Evolutionary conservation across 2,329 filamentous ascomycete species (phyloP).

Genomic region (Dactylellina sp.): DNA sequence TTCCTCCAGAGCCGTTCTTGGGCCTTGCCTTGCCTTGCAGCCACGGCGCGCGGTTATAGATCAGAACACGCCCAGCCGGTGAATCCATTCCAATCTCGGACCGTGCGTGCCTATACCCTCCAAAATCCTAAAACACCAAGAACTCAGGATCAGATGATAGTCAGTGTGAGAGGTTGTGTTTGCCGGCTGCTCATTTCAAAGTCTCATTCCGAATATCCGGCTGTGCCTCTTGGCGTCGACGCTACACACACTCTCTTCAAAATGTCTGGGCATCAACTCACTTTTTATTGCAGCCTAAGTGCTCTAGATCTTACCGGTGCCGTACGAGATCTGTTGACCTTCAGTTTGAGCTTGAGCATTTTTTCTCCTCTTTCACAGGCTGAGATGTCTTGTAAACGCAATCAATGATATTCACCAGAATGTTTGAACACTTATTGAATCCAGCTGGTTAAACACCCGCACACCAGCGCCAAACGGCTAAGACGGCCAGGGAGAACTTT

Average conservation of each 20-base stretch:
- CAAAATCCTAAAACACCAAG: background rate
- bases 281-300: background rate
- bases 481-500: no score
- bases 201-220: constrained; percentile 6
- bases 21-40: no score
- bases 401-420: no score
- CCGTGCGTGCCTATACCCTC: background rate
- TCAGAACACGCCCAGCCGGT: constrained; percentile 13
- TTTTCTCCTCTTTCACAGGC: background rate
- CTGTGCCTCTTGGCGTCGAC: constrained; percentile 9
- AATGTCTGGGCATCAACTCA: background rate
- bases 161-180: background rate
- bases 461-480: no score
- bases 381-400: background rate
- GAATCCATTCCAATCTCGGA: constrained; percentile 9
- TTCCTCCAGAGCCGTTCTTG: constrained; percentile 6
- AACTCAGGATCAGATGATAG: background rate
- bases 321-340: background rate
- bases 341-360: constrained; percentile 10
- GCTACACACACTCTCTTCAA: background rate
- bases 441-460: no score
- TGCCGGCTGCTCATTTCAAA: constrained; percentile 3
- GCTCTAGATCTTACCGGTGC: background rate
- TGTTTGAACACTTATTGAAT: no score
- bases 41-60: background rate